These are phyloP conservation scores for Pulveroboletus sp. DNA, from an alignment of 768 basidiomycete species.

Conservation along the genomic window DNA sequence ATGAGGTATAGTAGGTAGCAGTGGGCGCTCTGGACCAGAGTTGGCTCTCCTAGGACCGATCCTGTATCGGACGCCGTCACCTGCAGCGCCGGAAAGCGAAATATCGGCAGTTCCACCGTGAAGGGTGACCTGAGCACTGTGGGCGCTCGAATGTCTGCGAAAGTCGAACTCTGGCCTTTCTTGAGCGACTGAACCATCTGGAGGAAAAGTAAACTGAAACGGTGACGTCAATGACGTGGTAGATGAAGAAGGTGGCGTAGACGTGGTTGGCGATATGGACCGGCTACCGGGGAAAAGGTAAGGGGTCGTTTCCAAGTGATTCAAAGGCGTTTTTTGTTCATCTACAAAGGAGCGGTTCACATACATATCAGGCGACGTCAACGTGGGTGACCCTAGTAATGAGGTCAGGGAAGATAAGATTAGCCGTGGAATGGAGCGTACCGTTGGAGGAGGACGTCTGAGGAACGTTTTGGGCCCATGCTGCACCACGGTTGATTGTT, in stretches of 20 bases:
- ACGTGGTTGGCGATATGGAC: conserved; percentile 67
- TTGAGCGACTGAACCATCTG: conserved; percentile 49
- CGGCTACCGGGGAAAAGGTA: conserved; percentile 67
- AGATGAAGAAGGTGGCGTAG: conserved; percentile 60
- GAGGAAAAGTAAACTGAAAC: conserved; percentile 61
- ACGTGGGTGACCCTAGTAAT: conserved; percentile 55
- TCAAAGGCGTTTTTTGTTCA: conserved; percentile 55
- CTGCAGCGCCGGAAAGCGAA: conserved; percentile 48
- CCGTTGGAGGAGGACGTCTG: conserved; percentile 33
- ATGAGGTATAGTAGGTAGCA: conserved; percentile 46
- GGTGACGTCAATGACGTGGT: conserved; percentile 60
- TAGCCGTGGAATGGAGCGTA: conserved; percentile 25
- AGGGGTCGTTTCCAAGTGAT: conserved; percentile 49
- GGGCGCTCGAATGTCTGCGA: conserved; percentile 53
- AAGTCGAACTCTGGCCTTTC: conserved; percentile 67
- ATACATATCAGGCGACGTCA: conserved; percentile 46
- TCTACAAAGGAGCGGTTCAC: conserved; percentile 46
- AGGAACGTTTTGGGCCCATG: conserved; percentile 28
- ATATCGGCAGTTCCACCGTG: conserved; percentile 76
- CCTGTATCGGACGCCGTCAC: conserved; percentile 62
- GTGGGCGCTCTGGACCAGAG: conserved; percentile 46
- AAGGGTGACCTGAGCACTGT: conserved; percentile 61
- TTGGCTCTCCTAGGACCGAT: conserved; percentile 48
- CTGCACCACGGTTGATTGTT: conserved; percentile 29
- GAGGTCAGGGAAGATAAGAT: conserved; percentile 31